Evolutionary conservation across 768 basidiomycete species (phyloP).

Genomic region (Mycena pura): DNA sequence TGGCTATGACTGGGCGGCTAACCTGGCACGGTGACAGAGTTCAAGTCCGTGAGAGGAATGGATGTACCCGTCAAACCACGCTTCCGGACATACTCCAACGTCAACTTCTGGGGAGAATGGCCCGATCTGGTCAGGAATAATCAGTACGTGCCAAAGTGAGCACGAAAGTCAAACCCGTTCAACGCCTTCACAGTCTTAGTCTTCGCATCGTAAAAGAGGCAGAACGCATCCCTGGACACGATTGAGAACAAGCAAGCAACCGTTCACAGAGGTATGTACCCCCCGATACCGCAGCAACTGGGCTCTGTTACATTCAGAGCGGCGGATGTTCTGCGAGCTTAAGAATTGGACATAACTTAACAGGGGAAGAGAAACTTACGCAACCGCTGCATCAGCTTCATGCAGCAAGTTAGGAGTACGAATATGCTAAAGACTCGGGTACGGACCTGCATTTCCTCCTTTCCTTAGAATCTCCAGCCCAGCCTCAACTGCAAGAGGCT

Average conservation of each 20-base stretch:
- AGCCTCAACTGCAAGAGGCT: conserved; percentile 90
- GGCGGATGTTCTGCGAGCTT: conserved; percentile 60
- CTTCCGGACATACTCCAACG: conserved; percentile 71
- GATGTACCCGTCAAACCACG: conserved; percentile 70
- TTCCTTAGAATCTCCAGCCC: conserved; percentile 90
- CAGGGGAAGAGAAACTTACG: conserved; percentile 35
- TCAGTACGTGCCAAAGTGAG: neutral
- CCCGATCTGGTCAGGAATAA: conserved; percentile 59
- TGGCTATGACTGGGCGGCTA: conserved; percentile 7
- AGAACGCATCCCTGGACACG: conserved; percentile 79
- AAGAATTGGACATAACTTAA: neutral
- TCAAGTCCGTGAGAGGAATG: conserved; percentile 84
- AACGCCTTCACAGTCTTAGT: conserved; percentile 84
- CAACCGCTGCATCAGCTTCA: conserved; percentile 92
- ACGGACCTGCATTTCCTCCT: conserved; percentile 93
- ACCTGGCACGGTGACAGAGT: conserved; percentile 92
- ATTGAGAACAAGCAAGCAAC: conserved; percentile 3
- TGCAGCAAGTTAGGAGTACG: neutral
- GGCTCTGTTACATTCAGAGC: conserved; percentile 93
- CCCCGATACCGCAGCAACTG: conserved; percentile 90
- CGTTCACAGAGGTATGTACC: conserved; percentile 51
- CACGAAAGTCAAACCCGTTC: conserved; percentile 61
- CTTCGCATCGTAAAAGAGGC: conserved; percentile 88
- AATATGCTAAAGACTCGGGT: neutral
- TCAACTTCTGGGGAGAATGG: conserved; percentile 79